These are phyloP conservation scores for Coemansia sp. DNA, from an alignment of 192 early-diverging fungal species.

Conservation along the genomic window DNA sequence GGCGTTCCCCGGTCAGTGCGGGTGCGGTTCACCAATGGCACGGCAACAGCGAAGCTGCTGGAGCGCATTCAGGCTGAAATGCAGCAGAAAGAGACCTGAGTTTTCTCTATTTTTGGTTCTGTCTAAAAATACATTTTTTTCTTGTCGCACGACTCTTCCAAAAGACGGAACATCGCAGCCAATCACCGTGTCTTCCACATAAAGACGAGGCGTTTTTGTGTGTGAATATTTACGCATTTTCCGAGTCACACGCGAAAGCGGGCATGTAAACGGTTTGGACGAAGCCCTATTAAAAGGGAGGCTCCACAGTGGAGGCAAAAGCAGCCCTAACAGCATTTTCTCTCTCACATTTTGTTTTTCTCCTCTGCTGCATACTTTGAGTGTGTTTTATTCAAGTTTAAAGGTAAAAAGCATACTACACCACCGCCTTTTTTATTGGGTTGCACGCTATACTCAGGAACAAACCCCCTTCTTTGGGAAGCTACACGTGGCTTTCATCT, in stretches of 20 bases:
- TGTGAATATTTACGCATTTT: too few species aligned
- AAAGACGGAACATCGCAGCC: too few species aligned
- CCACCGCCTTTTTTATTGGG: too few species aligned
- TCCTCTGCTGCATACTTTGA: neutral
- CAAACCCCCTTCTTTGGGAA: too few species aligned
- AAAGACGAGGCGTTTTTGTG: too few species aligned
- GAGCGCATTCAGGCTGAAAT: constrained; percentile 26
- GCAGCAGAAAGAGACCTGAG: neutral
- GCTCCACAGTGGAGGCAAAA: neutral
- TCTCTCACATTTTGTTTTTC: neutral
- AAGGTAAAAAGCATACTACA: constrained; percentile 2
- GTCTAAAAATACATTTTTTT: constrained; percentile 2
- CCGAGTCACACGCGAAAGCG: neutral
- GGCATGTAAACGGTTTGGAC: neutral
- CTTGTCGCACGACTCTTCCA: neutral
- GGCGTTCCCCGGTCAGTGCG: constrained; percentile 20
- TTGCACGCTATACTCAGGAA: constrained; percentile 5
- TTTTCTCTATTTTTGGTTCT: constrained; percentile 1
- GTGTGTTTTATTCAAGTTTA: neutral
- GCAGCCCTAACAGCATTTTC: neutral
- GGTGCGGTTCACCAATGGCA: constrained; percentile 30
- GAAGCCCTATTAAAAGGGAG: neutral
- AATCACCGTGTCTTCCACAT: too few species aligned
- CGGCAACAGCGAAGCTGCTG: constrained; percentile 25
- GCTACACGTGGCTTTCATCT: constrained; percentile 1